phyloP scores from a whole-genome alignment of 805 yeast genomes.

The Myxozyma udenii region DNA sequence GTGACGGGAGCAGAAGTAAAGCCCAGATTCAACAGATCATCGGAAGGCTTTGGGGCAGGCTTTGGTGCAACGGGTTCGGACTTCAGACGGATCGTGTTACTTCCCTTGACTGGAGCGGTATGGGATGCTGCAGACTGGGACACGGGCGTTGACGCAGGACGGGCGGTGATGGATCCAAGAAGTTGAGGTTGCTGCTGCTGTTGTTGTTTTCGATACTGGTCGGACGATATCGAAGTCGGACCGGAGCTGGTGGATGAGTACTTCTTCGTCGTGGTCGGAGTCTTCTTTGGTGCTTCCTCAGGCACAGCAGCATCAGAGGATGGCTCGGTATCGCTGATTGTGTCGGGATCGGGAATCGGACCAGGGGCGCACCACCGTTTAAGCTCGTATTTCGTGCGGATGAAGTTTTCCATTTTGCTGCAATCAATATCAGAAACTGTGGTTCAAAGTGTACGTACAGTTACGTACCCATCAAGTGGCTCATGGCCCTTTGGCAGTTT shows the following conservation, averaged over 20 bases:
- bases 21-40: constrained; percentile 16
- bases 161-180: constrained; percentile 22
- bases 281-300: constrained; percentile 2
- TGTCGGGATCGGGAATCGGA: constrained; percentile 57
- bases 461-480: constrained; percentile 59
- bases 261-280: constrained; percentile 11
- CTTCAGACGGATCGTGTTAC: constrained; percentile 24
- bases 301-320: constrained; percentile 7
- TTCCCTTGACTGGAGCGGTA: constrained; percentile 21
- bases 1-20: constrained; percentile 29
- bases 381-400: constrained; percentile 85
- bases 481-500: constrained; percentile 64
- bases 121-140: background rate
- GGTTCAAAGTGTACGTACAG: constrained; percentile 17
- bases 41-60: constrained; percentile 10
- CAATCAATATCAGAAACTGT: background rate
- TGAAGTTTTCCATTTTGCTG: constrained; percentile 80
- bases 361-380: constrained; percentile 74
- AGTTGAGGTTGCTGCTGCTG: constrained; percentile 5
- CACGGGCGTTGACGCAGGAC: constrained; percentile 25
- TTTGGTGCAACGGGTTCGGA: constrained; percentile 12
- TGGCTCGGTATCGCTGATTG: constrained; percentile 27
- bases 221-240: constrained; percentile 24
- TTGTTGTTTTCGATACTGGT: constrained; percentile 7
- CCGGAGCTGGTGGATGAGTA: constrained; percentile 12